Evolutionary conservation across 768 basidiomycete genomes (phyloP), one percentile per base, ranked within the genome.

Genomic region (Phaffia australis): DNA sequence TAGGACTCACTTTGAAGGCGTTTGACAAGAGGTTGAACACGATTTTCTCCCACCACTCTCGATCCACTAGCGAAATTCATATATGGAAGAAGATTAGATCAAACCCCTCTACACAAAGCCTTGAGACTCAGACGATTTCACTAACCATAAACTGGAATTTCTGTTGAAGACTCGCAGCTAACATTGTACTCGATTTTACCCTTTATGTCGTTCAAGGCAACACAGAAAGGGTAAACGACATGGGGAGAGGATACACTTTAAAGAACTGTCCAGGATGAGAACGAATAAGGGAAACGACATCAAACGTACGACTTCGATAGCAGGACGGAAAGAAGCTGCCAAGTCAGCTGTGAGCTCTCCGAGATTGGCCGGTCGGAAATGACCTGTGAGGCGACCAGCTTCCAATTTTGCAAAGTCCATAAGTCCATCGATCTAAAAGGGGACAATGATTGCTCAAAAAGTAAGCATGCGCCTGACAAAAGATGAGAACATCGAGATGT

Each of bases 11-110:
- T 57, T 11, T 42, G 27, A 49, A 32, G 46, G 60, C 29, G 3
- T 15, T 50, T 18, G 49, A 29, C 14, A 62, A 27, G 9, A 62
- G 9, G 46, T 62, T 62, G 60, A 62, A 62, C 29, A 62, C 21
- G 60, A 62, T 62, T 35, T 62, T 62, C 19, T 62, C 60, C 18
- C 30, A 51, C 2, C 50, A n/a, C 1, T 62, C 60, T 23, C 60
- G 48, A 16, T 62, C 60, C 15, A 62, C 19, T 42, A 42, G 35
- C 4, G 35, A n/a, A 42, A 42, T 42, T 11, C 35, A 42, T 42
- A 42, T 42, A 42, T n/a, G n/a, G n/a, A n/a, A n/a, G n/a, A 42
- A 11, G 11, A 4, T 11, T 11, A 42, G 35, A 42, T 42, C 35
- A 42, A 11, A 4, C 4, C 4, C 35, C 11, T 4, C 35, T 11